Conservation (phyloP, 805 yeast genomes). For the Teunomyces lycoperdinae region DNA sequence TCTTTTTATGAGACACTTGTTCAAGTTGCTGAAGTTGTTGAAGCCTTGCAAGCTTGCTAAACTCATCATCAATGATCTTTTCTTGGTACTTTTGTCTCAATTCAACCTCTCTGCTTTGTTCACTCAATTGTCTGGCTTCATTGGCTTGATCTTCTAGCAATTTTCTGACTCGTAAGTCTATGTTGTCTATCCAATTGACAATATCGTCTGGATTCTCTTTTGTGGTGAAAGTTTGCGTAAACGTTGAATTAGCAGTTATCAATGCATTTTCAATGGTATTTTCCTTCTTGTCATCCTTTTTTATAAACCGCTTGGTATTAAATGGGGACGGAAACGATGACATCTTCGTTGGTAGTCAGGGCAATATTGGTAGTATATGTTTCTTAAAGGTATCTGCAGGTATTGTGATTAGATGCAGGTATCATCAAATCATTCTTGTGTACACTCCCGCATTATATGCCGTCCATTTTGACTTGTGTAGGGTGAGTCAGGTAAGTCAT, state of each 20-base stretch:
- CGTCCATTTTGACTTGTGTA: too few relatives aligned
- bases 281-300: neutral
- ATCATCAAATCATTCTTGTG: neutral
- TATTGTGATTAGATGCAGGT: neutral
- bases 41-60: slow-evolving; percentile 19
- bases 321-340: slow-evolving; percentile 22
- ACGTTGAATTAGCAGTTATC: neutral
- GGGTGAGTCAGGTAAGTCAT: too few relatives aligned
- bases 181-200: slow-evolving; percentile 29
- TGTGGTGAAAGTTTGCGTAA: neutral
- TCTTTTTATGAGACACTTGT: neutral
- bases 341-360: neutral
- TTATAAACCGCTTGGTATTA: slow-evolving; percentile 9
- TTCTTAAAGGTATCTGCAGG: neutral
- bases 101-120: slow-evolving; percentile 13
- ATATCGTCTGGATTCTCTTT: slow-evolving; percentile 16
- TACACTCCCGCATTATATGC: too few relatives aligned
- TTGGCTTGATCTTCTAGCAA: slow-evolving; percentile 17
- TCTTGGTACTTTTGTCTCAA: slow-evolving; percentile 17
- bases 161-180: slow-evolving; percentile 19
- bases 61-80: slow-evolving; percentile 26
- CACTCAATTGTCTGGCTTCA: slow-evolving; percentile 13
- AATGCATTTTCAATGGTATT: neutral
- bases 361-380: neutral
- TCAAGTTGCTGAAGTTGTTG: neutral